phyloP scores from a whole-genome alignment of 2,329 filamentous ascomycete species.

The Cryphonectria radicalis region DNA sequence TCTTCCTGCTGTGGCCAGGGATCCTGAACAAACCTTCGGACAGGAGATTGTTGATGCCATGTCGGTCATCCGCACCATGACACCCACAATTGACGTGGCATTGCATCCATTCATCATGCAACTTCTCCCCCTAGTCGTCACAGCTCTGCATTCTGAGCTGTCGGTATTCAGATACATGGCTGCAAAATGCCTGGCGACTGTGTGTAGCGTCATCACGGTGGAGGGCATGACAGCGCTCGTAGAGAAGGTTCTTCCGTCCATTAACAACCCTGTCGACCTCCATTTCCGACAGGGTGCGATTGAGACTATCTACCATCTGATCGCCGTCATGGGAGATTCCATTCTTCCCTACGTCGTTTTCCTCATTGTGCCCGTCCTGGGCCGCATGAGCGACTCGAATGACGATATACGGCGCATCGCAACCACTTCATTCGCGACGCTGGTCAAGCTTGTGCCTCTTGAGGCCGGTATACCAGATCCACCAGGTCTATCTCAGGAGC shows the following conservation, averaged over 20 bases:
- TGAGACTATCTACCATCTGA: constrained; percentile 94
- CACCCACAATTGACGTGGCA: constrained; percentile 81
- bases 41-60: constrained; percentile 94
- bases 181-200: constrained; percentile 94
- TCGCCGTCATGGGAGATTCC: constrained; percentile 95
- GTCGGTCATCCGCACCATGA: constrained; percentile 87
- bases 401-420: constrained; percentile 93
- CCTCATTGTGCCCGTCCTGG: constrained; percentile 94
- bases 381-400: constrained; percentile 97
- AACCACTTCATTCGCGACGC: constrained; percentile 93
- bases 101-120: constrained; percentile 81
- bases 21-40: constrained; percentile 76
- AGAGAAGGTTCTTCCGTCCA: constrained; percentile 87
- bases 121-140: constrained; percentile 83
- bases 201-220: constrained; percentile 95
- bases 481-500: constrained; percentile 84
- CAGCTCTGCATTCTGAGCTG: constrained; percentile 82
- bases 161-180: constrained; percentile 96
- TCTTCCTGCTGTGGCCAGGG: constrained; percentile 72
- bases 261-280: constrained; percentile 87
- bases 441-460: constrained; percentile 95
- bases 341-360: constrained; percentile 99
- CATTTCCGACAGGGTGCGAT: constrained; percentile 91
- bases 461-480: constrained; percentile 98
- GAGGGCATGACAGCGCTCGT: constrained; percentile 96